Evolutionary conservation across 805 yeast genomes (phyloP), one percentile per base, ranked within the genome.

Genomic region (Debaryomyces tyrocola): DNA sequence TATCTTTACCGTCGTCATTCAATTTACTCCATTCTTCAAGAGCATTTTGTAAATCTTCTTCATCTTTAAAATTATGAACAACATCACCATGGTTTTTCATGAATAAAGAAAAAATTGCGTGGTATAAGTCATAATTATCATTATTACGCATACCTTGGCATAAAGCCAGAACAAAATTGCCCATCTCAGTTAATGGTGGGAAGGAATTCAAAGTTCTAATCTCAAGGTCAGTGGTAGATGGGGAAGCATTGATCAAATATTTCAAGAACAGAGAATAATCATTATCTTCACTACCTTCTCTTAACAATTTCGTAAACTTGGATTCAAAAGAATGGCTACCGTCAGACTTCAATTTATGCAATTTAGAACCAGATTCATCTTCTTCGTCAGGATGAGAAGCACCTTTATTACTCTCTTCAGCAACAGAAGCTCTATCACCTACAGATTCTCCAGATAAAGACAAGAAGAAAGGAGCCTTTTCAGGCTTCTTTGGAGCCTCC

Each of bases 401-500:
- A 8, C 49, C 55, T 17, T 57, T 44, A 3, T 29, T 21, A 4
- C 31, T 29, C 6, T 48, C 46, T 53, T 77, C 82, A 4, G 76
- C 78, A 37, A 66, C 79, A 39, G 69, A 62, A 0, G 90, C 90
- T 24, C 81, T 78, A 58, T 85, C 89, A 47, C 90, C 91, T 44
- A 84, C 85, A n/a, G 73, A 73, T 43, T 77, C 81, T 27, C 90
- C 89, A 4, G 80, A 60, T 17, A 85, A 69, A 39, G 82, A 79
- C 48, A 94, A 71, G 74, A 95, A 95, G 65, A 95, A 94, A 12
- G 85, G 84, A 0, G 88, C 82, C 50, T 82, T 78, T 53, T 86
- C 87, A 1, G 96, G 89, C 53, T 84, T 87, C 72, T 87, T 88
- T 29, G 94, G 87, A 0, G 92, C 86, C 62, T 90, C 97, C 43